phyloP scores from a whole-genome alignment of 2,329 filamentous ascomycete genomes.

The Cryphonectria parasitica region DNA sequence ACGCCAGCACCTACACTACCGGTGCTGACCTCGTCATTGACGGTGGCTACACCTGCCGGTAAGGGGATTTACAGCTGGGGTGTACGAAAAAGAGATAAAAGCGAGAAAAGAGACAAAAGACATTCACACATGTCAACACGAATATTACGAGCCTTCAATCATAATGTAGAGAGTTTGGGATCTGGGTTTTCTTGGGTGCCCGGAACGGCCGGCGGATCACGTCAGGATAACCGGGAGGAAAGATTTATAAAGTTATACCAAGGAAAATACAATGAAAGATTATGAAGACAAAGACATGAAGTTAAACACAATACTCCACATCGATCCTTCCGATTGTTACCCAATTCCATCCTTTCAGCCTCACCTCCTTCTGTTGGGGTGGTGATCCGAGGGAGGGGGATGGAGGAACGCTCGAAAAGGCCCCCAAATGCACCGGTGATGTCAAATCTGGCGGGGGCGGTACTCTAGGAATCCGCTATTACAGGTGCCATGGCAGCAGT shows the following conservation, averaged over 20 bases:
- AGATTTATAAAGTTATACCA: background rate
- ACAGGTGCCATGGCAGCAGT: background rate
- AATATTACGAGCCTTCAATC: background rate
- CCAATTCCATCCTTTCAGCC: background rate
- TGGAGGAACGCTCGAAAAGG: background rate
- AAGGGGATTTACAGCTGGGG: conserved; percentile 26
- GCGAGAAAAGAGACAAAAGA: background rate
- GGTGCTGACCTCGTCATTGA: conserved; percentile 72
- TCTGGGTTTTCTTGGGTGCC: background rate
- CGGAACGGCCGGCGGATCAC: background rate
- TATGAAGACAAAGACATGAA: background rate
- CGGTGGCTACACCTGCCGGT: conserved; percentile 64
- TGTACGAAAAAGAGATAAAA: background rate
- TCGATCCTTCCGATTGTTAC: background rate
- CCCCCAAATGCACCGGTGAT: background rate
- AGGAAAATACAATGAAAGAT: background rate
- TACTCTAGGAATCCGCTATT: background rate
- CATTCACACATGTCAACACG: background rate
- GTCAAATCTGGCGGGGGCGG: background rate
- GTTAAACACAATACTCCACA: too few relatives aligned
- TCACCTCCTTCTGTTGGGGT: background rate
- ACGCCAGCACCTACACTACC: conserved; percentile 78
- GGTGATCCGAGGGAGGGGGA: background rate
- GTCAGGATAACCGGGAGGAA: background rate
- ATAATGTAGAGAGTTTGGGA: background rate